Conservation (phyloP, 371 early-diverging fungal genomes). For the Umbelopsis sp. region DNA sequence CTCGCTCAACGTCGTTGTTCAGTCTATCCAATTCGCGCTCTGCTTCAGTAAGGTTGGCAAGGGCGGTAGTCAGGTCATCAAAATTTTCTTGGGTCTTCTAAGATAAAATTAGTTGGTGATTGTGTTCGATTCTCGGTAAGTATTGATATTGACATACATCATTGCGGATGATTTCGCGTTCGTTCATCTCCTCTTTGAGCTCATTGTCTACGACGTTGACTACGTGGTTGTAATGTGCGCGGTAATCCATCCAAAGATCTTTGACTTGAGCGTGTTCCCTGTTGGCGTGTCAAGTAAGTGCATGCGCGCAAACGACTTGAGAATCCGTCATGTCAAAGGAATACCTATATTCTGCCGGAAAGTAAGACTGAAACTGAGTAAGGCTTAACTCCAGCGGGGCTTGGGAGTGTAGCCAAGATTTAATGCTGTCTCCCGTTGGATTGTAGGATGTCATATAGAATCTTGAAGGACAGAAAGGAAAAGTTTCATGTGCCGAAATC, state of each 20-base stretch:
- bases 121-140: neutral
- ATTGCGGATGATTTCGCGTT: neutral
- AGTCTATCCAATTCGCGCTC: neutral
- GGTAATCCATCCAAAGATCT: slow-evolving; percentile 18
- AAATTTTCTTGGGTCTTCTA: neutral
- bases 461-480: neutral
- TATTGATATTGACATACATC: neutral
- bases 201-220: neutral
- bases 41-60: neutral
- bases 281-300: too few species aligned
- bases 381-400: neutral
- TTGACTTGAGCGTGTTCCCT: slow-evolving; percentile 10
- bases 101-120: neutral
- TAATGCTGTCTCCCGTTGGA: neutral
- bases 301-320: too few species aligned
- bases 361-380: neutral
- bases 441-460: neutral
- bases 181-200: neutral
- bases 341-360: slow-evolving; percentile 8
- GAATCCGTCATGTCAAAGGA: neutral
- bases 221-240: neutral
- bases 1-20: neutral
- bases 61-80: neutral
- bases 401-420: neutral
- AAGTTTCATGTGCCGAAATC: neutral